Percentiles rank a stretch among this genome's conserved stretches.
Evolutionary conservation across 176 grass and related monocot species (phyloP).

Genomic region (Raddia guianensis): DNA sequence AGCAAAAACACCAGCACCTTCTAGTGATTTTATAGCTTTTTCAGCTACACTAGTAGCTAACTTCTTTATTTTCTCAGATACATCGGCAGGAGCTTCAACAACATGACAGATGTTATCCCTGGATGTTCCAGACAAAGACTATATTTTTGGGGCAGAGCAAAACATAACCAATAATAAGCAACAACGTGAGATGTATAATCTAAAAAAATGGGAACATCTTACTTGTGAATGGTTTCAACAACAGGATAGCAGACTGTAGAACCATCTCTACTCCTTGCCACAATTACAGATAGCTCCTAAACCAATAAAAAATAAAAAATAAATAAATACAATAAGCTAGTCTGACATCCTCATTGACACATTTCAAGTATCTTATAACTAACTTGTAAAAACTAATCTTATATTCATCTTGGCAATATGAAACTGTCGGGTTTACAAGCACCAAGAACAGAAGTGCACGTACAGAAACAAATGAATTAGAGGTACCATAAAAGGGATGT

Average conservation of each 20-base stretch:
- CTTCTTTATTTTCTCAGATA: slow-evolving; percentile 70
- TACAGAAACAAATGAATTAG: neutral
- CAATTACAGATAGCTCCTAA: slow-evolving; percentile 91
- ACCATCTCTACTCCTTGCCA: slow-evolving; percentile 79
- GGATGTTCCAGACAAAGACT: slow-evolving; percentile 34
- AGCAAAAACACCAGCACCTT: slow-evolving; percentile 90
- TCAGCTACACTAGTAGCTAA: slow-evolving; percentile 66
- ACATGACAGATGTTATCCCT: slow-evolving; percentile 97
- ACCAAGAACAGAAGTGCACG: neutral
- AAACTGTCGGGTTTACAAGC: neutral
- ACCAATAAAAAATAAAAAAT: slow-evolving; percentile 14
- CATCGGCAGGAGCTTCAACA: slow-evolving; percentile 82
- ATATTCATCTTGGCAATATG: neutral
- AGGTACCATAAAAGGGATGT: neutral
- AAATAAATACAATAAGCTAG: neutral
- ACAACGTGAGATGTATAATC: slow-evolving; percentile 2
- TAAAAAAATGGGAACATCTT: slow-evolving; percentile 33
- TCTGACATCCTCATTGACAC: neutral
- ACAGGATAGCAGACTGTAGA: slow-evolving; percentile 81
- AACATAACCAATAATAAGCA: neutral
- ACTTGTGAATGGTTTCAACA: slow-evolving; percentile 96
- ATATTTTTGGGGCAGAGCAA: neutral
- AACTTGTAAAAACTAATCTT: slow-evolving; percentile 6
- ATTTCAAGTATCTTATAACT: neutral
- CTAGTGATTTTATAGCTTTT: slow-evolving; percentile 74